Base-by-base conservation (phyloP, 2,329 filamentous ascomycete genomes). In the Cytospora mali region DNA sequence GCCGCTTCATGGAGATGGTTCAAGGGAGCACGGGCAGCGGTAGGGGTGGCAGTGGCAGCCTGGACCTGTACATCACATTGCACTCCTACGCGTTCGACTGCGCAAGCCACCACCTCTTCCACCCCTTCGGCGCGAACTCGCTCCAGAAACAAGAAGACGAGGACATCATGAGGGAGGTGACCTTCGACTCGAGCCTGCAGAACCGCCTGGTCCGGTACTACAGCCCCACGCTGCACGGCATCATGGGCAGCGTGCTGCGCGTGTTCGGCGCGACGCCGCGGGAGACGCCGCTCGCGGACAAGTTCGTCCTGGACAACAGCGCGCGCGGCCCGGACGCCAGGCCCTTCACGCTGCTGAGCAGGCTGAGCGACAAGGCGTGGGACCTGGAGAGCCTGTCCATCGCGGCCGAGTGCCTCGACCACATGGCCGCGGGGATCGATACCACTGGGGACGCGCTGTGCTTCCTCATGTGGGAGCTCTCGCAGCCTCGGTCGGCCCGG, bases 401-500 rank as follows among this genome's bases (percentile, higher is more conserved):
- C 66, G 87, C 87, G 0, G 87, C 88, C 23, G 88, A 91, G 73
- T 89, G 86, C 68, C 81, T 89, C 62, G 88, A 91, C 68, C 88
- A 91, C 71, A 86, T 91, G 84, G 86, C 84, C 0, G 88, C 88
- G 0, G 88, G 88, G 0, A 89, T 91, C 64, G 88, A 91, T 68
- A 91, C 88, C 0, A 90, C 88, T 0, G 87, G 88, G 18, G 88
- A 91, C 67, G 86, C 81, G 0, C 76, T 91, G 0, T 90, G 87
- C 69, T 90, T 90, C 69, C 77, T 91, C 14, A 88, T 91, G 84
- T 88, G 87, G 81, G 83, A 90, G 70, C 77, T 91, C 2, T 91
- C 88, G 1, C 83, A 85, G 66, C 84, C 86, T 2, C 73, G 79
- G 9, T 87, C 82, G 5, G 68, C 76, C 1, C 63, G 71, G 2